These are phyloP conservation scores for Trichosporon sp. DNA, from an alignment of 1,284 basidiomycete genomes.

Conservation along the genomic window DNA sequence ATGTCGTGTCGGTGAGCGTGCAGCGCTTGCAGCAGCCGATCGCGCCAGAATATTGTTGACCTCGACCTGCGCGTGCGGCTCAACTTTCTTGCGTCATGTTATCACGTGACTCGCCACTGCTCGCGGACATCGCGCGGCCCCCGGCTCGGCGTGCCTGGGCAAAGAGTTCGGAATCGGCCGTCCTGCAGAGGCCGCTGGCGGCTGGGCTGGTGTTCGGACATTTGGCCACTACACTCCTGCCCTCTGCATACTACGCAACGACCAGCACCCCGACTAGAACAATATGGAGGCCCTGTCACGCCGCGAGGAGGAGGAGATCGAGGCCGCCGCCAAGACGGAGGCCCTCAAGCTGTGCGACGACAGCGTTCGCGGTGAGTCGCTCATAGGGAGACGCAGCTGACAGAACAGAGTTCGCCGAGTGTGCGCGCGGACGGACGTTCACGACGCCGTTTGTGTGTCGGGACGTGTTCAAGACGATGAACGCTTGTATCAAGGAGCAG, in stretches of 20 bases:
- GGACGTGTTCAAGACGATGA: constrained; percentile 63
- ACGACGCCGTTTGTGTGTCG: constrained; percentile 80
- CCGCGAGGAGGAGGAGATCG: constrained; percentile 71
- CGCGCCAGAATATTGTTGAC: not conserved
- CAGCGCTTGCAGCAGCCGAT: not conserved
- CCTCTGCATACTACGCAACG: too few species aligned
- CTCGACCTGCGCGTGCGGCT: not conserved
- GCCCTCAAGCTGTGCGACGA: constrained; percentile 74
- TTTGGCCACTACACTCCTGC: not conserved
- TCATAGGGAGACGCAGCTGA: not conserved
- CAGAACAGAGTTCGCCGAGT: constrained; percentile 70
- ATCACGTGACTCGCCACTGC: not conserved
- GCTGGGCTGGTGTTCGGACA: not conserved
- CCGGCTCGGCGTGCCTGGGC: not conserved
- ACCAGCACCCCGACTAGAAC: not conserved
- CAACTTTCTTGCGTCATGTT: constrained; percentile 3
- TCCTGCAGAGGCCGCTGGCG: not conserved
- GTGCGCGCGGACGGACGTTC: constrained; percentile 72
- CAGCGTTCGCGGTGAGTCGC: constrained; percentile 63
- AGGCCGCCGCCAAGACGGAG: constrained; percentile 60
- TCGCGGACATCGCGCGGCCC: not conserved
- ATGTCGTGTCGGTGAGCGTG: not conserved
- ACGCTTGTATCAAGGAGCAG: constrained; percentile 77
- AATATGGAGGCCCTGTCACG: constrained; percentile 78
- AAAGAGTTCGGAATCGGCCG: not conserved